These are phyloP conservation scores for Fusarium phyllophilum DNA, from an alignment of 2,329 filamentous ascomycete genomes.

Conservation along the genomic window DNA sequence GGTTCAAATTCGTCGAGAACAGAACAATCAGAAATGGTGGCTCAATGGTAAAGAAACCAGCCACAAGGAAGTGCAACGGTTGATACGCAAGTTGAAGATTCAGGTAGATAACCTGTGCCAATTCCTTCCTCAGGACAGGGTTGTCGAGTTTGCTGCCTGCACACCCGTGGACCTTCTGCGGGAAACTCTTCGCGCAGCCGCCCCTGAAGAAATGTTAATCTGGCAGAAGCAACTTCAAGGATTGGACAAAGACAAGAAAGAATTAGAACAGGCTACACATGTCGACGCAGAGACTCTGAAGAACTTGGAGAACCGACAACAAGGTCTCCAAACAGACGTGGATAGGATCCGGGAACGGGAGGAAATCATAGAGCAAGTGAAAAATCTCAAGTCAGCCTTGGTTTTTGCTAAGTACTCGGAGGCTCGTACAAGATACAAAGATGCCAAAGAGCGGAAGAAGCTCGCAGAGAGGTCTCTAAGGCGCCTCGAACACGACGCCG, in stretches of 20 bases:
- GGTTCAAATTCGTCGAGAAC: slow-evolving; percentile 81
- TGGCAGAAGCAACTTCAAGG: slow-evolving; percentile 81
- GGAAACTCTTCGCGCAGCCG: slow-evolving; percentile 89
- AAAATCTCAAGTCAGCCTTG: slow-evolving; percentile 71
- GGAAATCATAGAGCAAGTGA: slow-evolving; percentile 71
- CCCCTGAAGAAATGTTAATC: slow-evolving; percentile 79
- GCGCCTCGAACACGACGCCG: slow-evolving; percentile 66
- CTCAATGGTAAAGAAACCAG: slow-evolving; percentile 73
- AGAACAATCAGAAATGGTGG: slow-evolving; percentile 82
- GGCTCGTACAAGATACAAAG: slow-evolving; percentile 57
- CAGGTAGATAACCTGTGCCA: slow-evolving; percentile 98
- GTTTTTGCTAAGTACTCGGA: slow-evolving; percentile 73
- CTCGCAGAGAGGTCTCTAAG: slow-evolving; percentile 66
- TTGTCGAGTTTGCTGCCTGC: slow-evolving; percentile 90
- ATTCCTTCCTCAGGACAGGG: slow-evolving; percentile 94
- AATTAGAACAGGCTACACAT: slow-evolving; percentile 66
- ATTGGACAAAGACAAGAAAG: slow-evolving; percentile 74
- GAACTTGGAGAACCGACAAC: slow-evolving; percentile 77
- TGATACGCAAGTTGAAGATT: slow-evolving; percentile 81
- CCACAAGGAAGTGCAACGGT: slow-evolving; percentile 71
- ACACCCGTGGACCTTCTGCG: slow-evolving; percentile 83
- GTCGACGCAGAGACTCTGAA: slow-evolving; percentile 70
- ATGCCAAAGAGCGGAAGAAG: slow-evolving; percentile 66
- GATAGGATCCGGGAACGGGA: slow-evolving; percentile 82
- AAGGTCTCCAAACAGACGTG: slow-evolving; percentile 81